These are phyloP conservation scores for Phytophthora sojae DNA, from an alignment of 352 stramenopile genomes.

Conservation along the genomic window DNA sequence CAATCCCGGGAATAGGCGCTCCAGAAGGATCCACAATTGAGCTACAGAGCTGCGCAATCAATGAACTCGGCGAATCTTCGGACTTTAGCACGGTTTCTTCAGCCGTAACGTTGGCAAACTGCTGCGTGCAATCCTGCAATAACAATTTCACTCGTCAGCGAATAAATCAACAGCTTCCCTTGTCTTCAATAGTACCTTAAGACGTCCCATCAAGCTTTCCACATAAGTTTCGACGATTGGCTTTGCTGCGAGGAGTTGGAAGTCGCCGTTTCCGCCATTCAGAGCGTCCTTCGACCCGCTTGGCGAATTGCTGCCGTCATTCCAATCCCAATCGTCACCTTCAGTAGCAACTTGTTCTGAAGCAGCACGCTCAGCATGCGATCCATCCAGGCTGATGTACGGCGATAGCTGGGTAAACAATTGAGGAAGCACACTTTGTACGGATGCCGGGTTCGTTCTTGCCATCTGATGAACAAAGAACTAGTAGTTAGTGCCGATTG, in stretches of 20 bases:
- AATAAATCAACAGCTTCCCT: not conserved
- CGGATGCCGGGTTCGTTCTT: conserved; percentile 26
- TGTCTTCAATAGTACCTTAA: conserved; percentile 50
- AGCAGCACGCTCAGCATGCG: conserved; percentile 9
- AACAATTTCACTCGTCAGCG: conserved; percentile 9
- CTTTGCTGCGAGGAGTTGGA: conserved; percentile 39
- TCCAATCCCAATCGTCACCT: conserved; percentile 77
- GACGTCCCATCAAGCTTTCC: conserved; percentile 44
- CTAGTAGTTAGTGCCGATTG: conserved; percentile 2
- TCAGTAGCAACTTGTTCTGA: conserved; percentile 35
- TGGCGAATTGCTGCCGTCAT: conserved; percentile 42
- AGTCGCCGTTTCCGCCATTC: conserved; percentile 22
- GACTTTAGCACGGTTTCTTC: conserved; percentile 23
- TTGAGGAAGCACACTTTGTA: conserved; percentile 42
- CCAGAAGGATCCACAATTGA: conserved; percentile 45
- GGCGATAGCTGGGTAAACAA: conserved; percentile 41
- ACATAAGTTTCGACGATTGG: conserved; percentile 53
- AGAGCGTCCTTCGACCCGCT: conserved; percentile 8
- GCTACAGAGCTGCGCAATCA: conserved; percentile 61
- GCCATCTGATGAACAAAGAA: conserved; percentile 26
- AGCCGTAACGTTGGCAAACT: conserved; percentile 53
- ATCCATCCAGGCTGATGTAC: conserved; percentile 26
- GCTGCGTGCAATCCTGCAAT: conserved; percentile 67
- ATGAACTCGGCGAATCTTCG: conserved; percentile 28
- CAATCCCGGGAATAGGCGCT: conserved; percentile 43